Percentiles rank a stretch among this genome's conserved stretches.
Conservation (phyloP, 192 early-diverging fungal genomes). For the Podochytrium sp. region DNA sequence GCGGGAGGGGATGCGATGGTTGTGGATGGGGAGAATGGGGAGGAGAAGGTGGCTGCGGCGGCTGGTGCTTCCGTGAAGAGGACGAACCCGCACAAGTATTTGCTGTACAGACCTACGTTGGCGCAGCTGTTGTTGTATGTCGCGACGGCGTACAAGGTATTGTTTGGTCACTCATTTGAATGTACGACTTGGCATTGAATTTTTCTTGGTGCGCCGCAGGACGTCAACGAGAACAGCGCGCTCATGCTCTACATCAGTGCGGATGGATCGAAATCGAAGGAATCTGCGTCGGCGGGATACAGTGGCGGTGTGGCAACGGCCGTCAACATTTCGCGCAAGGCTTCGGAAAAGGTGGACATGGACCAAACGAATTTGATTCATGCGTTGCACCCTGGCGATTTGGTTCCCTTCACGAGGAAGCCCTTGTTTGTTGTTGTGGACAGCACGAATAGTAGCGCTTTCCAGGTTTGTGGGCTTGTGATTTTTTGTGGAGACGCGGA, state of each 20-base stretch:
- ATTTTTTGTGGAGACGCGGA: background rate
- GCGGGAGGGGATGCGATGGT: constrained; percentile 14
- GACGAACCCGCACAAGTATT: constrained; percentile 88
- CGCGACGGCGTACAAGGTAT: constrained; percentile 87
- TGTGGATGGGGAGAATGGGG: constrained; percentile 35
- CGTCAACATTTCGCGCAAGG: constrained; percentile 63
- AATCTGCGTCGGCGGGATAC: constrained; percentile 52
- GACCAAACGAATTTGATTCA: constrained; percentile 64
- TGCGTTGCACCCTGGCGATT: constrained; percentile 86
- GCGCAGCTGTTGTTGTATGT: constrained; percentile 92
- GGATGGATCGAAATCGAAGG: constrained; percentile 66
- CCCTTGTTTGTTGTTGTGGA: constrained; percentile 94
- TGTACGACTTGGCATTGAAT: background rate
- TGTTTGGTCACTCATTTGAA: background rate
- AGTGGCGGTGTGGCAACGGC: constrained; percentile 77
- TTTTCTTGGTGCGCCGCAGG: constrained; percentile 43
- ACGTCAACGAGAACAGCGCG: constrained; percentile 84
- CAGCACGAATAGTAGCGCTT: constrained; percentile 84
- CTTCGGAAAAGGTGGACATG: constrained; percentile 58
- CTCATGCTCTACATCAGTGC: constrained; percentile 90
- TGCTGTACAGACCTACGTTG: constrained; percentile 88
- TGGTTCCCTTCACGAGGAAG: constrained; percentile 93
- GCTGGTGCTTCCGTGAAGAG: constrained; percentile 28
- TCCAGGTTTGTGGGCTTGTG: constrained; percentile 60
- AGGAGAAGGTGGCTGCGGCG: constrained; percentile 57